Evolutionary conservation across 1,139 yeast species (phyloP).

Genomic region (Entelexis paramagnoliae): DNA sequence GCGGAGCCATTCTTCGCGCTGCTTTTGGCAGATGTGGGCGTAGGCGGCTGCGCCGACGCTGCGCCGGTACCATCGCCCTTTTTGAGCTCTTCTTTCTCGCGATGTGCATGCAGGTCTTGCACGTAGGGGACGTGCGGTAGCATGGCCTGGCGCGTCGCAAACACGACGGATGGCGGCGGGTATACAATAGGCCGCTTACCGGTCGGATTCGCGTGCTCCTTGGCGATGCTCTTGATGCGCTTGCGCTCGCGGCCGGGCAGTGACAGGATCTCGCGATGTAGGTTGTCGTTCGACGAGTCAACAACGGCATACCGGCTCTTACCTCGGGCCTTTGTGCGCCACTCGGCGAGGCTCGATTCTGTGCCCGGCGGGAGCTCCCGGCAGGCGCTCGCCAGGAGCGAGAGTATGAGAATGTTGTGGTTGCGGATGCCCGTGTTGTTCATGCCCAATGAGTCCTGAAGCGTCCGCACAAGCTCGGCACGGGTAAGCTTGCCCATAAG

Average conservation of each 20-base stretch:
- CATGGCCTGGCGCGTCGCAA: constrained; percentile 72
- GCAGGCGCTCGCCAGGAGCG: constrained; percentile 75
- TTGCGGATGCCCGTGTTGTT: constrained; percentile 37
- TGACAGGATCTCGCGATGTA: constrained; percentile 58
- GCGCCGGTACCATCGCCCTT: background rate
- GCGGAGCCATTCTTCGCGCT: background rate
- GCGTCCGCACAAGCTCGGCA: constrained; percentile 51
- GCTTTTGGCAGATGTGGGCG: background rate
- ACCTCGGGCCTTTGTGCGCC: constrained; percentile 30
- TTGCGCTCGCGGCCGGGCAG: constrained; percentile 76
- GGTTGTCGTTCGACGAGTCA: constrained; percentile 23
- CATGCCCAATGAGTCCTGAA: constrained; percentile 47
- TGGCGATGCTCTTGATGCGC: constrained; percentile 70
- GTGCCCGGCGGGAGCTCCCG: constrained; percentile 59
- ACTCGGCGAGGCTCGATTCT: constrained; percentile 36
- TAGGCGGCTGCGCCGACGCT: background rate
- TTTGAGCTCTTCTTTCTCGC: background rate
- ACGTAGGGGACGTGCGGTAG: constrained; percentile 84
- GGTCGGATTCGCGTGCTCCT: constrained; percentile 50
- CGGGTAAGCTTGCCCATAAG: constrained; percentile 66
- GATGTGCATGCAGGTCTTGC: constrained; percentile 26
- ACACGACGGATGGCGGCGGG: constrained; percentile 45
- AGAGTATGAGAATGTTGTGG: constrained; percentile 73
- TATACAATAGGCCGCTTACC: constrained; percentile 57
- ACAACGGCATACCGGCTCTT: constrained; percentile 19